These are phyloP conservation scores for Peronospora belbahrii DNA, from an alignment of 352 stramenopile genomes.

Conservation along the genomic window DNA sequence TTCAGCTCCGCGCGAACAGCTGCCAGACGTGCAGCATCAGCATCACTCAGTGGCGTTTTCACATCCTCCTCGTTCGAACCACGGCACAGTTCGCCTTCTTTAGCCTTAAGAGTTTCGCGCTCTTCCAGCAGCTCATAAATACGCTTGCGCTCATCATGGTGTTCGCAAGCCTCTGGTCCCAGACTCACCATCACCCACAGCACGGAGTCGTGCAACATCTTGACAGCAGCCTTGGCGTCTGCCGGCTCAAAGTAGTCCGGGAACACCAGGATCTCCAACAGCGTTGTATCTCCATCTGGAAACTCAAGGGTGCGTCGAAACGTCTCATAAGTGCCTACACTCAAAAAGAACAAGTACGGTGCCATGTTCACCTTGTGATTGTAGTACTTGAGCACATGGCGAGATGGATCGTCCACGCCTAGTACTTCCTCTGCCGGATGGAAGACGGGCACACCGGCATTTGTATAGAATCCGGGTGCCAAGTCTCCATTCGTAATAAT, in stretches of 20 bases:
- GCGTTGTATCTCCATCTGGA: conserved; percentile 60
- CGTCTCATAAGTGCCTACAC: conserved; percentile 70
- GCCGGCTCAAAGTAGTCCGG: conserved; percentile 56
- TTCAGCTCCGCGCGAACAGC: conserved; percentile 51
- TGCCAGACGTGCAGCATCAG: conserved; percentile 39
- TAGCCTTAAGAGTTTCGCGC: conserved; percentile 58
- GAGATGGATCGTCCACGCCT: conserved; percentile 37
- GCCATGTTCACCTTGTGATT: conserved; percentile 84
- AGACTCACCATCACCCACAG: conserved; percentile 68
- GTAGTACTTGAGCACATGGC: conserved; percentile 71
- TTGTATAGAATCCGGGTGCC: conserved; percentile 51
- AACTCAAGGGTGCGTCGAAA: conserved; percentile 68
- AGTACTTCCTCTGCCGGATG: conserved; percentile 47
- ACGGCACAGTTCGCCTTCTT: conserved; percentile 47
- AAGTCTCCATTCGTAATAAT: conserved; percentile 77
- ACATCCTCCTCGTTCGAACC: conserved; percentile 46
- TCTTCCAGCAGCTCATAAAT: conserved; percentile 64
- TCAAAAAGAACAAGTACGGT: conserved; percentile 74
- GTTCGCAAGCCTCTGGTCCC: conserved; percentile 56
- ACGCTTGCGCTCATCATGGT: conserved; percentile 60
- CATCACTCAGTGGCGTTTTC: conserved; percentile 34
- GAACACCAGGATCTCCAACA: conserved; percentile 67
- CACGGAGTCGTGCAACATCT: conserved; percentile 73
- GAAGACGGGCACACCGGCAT: conserved; percentile 53
- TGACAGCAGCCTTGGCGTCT: conserved; percentile 58